Base-by-base conservation (phyloP, 139 green algal species). In the Raphidocelis subcapitata region DNA sequence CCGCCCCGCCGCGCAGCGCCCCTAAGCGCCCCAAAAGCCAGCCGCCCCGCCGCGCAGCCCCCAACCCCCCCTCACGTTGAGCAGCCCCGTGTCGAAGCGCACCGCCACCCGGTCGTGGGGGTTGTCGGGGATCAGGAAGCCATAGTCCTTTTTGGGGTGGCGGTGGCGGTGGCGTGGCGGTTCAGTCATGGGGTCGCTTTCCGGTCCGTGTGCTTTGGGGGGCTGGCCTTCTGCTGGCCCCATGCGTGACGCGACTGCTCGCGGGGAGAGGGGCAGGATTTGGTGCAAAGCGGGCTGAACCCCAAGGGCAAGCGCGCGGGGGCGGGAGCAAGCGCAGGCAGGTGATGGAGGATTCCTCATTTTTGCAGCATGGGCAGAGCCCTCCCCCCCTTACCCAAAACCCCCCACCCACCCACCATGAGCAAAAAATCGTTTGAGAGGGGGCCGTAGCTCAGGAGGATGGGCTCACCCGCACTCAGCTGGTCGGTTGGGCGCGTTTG, bases 381-480 rank as follows among this genome's bases (percentile, higher is more conserved):
- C 8, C 41, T 8, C 8, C 8, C 8, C 8, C 41, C 41, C 8
- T 49, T 49, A 20, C 8, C 41, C 41, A 8, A 20, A 8, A 8
- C 41, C 41, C 41, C 41, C 41, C 8, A 12, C 8, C 8, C 41
- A 12, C 41, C 8, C 41, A 49, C 41, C 51, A 97, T 83, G 4
- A 97, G 79, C 26, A 98, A 69, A 46, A 94, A 91, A 80, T 97
- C 92, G 56, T 98, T 98, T 69, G 47, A 55, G 15, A 98, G 86
- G 18, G 73, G 33, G 52, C 93, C 93, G 72, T 98, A 98, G 62
- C 51, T 87, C 3, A 97, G 69, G 5, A 89, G 69, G 57, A 98
- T 66, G 0, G 82, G 72, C 74, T 94, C 84, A 1, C 87, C 85
- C 20, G 67, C 76, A 8, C 61, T n/a, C 1, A 86, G 44, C 69